phyloP scores from a whole-genome alignment of 2,329 filamentous ascomycete species.

The Exophiala aquamarina region DNA sequence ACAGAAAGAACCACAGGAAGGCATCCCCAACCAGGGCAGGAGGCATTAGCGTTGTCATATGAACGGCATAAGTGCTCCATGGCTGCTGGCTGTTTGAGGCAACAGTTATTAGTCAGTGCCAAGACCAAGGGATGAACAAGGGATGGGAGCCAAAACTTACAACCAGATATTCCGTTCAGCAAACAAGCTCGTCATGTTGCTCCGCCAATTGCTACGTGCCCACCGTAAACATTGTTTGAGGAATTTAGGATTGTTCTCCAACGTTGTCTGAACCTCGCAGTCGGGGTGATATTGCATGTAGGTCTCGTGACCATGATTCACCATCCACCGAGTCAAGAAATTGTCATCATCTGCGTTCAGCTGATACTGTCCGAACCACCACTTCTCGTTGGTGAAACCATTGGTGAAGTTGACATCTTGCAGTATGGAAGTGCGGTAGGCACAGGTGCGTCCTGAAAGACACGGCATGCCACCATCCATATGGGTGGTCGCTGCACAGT shows the following conservation, averaged over 20 bases:
- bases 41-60: constrained; percentile 88
- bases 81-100: constrained; percentile 68
- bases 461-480: constrained; percentile 95
- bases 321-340: constrained; percentile 95
- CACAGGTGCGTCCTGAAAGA: constrained; percentile 90
- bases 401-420: constrained; percentile 82
- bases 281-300: constrained; percentile 92
- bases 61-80: constrained; percentile 91
- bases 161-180: constrained; percentile 80
- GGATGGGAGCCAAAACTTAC: constrained; percentile 58
- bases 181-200: constrained; percentile 88
- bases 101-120: constrained; percentile 20
- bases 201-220: constrained; percentile 97
- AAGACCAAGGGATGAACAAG: constrained; percentile 19
- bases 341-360: constrained; percentile 98
- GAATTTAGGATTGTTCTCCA: constrained; percentile 86
- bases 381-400: constrained; percentile 88
- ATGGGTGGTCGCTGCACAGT: constrained; percentile 92
- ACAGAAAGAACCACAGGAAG: constrained; percentile 67
- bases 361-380: constrained; percentile 74
- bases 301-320: constrained; percentile 88
- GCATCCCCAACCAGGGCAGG: constrained; percentile 79
- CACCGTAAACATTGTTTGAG: constrained; percentile 91
- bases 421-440: constrained; percentile 85
- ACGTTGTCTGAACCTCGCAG: constrained; percentile 87